Base-by-base conservation (phyloP, 495 filamentous ascomycete species). In the Thermochaetoides thermophila region DNA sequence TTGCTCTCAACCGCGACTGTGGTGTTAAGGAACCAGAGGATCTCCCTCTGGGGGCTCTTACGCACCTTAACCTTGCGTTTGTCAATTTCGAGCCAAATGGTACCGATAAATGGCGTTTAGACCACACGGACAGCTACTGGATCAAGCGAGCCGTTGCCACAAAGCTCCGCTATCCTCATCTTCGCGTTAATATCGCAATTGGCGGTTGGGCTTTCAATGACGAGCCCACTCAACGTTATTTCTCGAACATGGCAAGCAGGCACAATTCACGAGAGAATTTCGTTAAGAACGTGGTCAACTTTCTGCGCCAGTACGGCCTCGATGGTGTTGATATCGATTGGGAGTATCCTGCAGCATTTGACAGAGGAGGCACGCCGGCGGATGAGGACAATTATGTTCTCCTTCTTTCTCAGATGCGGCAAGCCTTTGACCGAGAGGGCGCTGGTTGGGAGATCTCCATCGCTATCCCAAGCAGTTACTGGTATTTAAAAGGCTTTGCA, bases 241-340 rank as follows among this genome's bases (percentile, higher is more conserved):
- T 43, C 13, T 32, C 34, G 4, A 44, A 48, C 9, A 38, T 54
- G 4, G 47, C 48, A 5, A 34, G 34, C 7, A 35, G 35, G 21
- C 14, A 26, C 0, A 42, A 21, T 3, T 50, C 47, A 22, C 34
- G 43, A 2, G 14, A 43, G 8, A 24, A 21, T 0, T 56, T 57
- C 35, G 22, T 54, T 17, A 29, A 37, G 3, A 32, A 29, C 1
- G 8, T 46, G 2, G 17, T 44, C 6, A 9, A 13, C 3, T 43
- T 36, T 20, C 18, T 50, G 29, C 11, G 4, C 12, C 24, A 28
- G 6, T 34, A 50, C 31, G 45, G 31, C 11, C 46, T 41, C 19
- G 43, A 40, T 32, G 74, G 73, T 1, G 46, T 73, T 1, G 71
- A 76, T 39, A 28, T 76, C 9, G 71, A 74, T 42, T 75, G 71